Conservation (phyloP, 176 grass and related monocot species). For the Alloteropsis semialata region DNA sequence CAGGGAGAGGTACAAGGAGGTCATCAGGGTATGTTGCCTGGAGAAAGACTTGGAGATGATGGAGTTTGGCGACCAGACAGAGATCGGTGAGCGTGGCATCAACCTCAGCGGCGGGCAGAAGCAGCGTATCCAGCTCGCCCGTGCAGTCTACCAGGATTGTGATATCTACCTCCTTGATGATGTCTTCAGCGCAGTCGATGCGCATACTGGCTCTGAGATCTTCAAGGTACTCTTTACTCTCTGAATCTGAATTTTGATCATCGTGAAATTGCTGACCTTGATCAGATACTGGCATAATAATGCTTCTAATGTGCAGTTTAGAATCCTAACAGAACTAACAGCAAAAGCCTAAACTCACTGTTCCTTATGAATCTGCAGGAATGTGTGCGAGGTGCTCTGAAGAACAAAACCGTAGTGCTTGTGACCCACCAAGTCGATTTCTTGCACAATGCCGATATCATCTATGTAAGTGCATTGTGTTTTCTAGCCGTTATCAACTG, state of each 20-base stretch:
- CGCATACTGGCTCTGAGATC: constrained; percentile 83
- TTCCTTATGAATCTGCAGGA: constrained; percentile 43
- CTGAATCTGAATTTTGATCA: neutral
- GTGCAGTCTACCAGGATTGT: constrained; percentile 88
- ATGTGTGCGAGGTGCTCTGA: constrained; percentile 77
- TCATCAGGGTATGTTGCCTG: constrained; percentile 81
- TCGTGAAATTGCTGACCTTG: neutral
- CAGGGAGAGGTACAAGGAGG: constrained; percentile 66
- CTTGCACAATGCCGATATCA: constrained; percentile 87
- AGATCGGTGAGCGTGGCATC: constrained; percentile 97
- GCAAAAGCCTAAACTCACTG: neutral
- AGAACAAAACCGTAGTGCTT: constrained; percentile 81
- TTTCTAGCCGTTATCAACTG: neutral
- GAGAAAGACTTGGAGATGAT: constrained; percentile 98
- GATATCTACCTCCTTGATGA: constrained; percentile 96
- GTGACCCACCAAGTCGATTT: constrained; percentile 99
- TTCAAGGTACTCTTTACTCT: constrained; percentile 57
- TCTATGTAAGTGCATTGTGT: constrained; percentile 57
- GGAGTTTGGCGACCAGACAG: constrained; percentile 99
- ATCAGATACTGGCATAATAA: neutral
- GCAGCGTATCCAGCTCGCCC: constrained; percentile 93
- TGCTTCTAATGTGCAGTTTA: neutral
- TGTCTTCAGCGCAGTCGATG: constrained; percentile 93
- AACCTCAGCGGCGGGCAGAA: constrained; percentile 97
- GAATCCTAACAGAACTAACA: neutral